These are phyloP conservation scores for Colletotrichum sp. DNA, from an alignment of 2,329 filamentous ascomycete species.

Conservation along the genomic window DNA sequence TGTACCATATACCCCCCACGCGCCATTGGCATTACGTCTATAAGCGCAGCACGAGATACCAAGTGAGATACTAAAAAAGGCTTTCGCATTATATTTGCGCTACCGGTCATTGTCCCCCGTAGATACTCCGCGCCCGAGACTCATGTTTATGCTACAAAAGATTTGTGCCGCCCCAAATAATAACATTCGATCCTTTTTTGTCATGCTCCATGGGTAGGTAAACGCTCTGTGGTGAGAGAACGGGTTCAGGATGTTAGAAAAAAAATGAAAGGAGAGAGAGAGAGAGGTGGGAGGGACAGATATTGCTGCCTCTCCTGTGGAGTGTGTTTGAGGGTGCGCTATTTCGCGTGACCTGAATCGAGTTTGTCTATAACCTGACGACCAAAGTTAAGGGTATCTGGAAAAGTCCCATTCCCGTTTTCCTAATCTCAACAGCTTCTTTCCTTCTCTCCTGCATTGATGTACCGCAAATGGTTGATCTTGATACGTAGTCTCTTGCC, in stretches of 20 bases:
- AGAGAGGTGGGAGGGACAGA: neutral
- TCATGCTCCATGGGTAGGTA: neutral
- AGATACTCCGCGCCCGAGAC: neutral
- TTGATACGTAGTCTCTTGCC: neutral
- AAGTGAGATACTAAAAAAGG: neutral
- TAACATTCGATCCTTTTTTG: neutral
- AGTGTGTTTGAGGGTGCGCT: constrained; percentile 4
- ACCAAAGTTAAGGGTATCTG: constrained; percentile 40
- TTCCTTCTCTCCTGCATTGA: neutral
- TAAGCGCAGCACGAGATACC: neutral
- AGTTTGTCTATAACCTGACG: constrained; percentile 39
- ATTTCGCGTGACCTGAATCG: constrained; percentile 28
- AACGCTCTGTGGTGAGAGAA: neutral
- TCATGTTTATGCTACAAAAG: neutral
- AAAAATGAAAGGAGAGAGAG: constrained; percentile 8
- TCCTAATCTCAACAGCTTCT: constrained; percentile 17
- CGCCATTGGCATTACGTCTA: neutral
- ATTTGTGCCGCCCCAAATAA: neutral
- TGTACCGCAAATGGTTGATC: neutral
- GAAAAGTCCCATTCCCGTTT: constrained; percentile 20
- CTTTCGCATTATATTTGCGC: neutral
- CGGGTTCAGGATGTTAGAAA: neutral
- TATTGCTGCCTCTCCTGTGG: neutral
- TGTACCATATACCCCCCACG: neutral
- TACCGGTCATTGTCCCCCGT: neutral